Percentiles rank a stretch among this genome's conserved stretches.
These are phyloP conservation scores for Aspergillus incahuasiensis DNA, from an alignment of 495 filamentous ascomycete species.

Conservation along the genomic window DNA sequence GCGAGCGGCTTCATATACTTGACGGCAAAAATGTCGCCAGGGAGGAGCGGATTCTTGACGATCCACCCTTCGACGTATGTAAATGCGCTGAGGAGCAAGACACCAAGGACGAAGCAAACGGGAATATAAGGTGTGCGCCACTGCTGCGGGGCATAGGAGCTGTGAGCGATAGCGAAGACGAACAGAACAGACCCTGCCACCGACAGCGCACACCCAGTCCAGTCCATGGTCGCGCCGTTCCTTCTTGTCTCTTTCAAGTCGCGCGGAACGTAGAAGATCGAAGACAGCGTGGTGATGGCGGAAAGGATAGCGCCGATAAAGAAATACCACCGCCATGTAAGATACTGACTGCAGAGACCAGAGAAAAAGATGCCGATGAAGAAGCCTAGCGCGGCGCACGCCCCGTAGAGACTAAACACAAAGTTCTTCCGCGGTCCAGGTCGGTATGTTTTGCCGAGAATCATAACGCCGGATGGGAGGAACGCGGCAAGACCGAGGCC, in stretches of 20 bases:
- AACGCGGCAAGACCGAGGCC: conserved; percentile 77
- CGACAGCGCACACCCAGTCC: conserved; percentile 60
- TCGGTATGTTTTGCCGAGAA: conserved; percentile 75
- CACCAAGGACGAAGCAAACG: conserved; percentile 55
- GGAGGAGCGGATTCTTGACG: conserved; percentile 66
- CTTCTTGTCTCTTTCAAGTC: conserved; percentile 50
- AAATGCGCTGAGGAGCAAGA: conserved; percentile 35
- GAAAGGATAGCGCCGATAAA: conserved; percentile 62
- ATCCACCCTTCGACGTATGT: conserved; percentile 77
- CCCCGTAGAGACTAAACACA: conserved; percentile 77
- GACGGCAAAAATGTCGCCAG: conserved; percentile 67
- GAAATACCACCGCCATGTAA: conserved; percentile 75
- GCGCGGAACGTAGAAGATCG: conserved; percentile 62
- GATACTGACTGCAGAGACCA: conserved; percentile 60
- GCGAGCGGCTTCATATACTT: conserved; percentile 67
- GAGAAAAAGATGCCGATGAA: conserved; percentile 79
- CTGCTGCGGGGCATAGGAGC: conserved; percentile 59
- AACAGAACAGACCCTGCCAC: conserved; percentile 64
- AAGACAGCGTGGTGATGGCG: conserved; percentile 45
- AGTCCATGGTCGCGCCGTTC: conserved; percentile 60
- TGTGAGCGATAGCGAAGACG: conserved; percentile 76
- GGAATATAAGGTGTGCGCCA: conserved; percentile 74
- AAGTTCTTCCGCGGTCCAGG: conserved; percentile 84
- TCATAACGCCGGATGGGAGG: conserved; percentile 71
- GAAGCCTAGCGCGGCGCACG: conserved; percentile 73